A percentile compares a stretch with the other conserved stretches of the same genome.
phyloP scores from a whole-genome alignment of 306 rosid species.

The Prinsepia uniflora region DNA sequence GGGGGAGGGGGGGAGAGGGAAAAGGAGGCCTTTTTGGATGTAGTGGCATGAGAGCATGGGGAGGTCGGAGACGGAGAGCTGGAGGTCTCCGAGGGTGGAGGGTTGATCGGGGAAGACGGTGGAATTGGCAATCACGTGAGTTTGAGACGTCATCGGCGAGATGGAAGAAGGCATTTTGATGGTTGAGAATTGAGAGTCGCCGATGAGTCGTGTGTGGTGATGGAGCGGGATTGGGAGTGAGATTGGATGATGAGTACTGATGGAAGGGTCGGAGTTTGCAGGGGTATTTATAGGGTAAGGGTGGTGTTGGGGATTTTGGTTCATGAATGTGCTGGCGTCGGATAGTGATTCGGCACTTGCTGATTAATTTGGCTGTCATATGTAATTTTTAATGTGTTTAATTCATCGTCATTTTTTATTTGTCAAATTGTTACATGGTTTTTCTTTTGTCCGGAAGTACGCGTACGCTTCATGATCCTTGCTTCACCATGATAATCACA shows the following conservation, averaged over 20 bases:
- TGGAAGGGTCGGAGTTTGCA: constrained; percentile 6
- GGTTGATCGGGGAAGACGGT: constrained; percentile 54
- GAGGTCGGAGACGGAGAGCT: constrained; percentile 90
- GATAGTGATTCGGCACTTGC: neutral
- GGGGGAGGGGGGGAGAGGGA: constrained; percentile 50
- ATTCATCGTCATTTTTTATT: neutral
- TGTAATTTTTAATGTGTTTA: neutral
- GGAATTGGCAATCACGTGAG: constrained; percentile 43
- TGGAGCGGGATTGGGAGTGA: neutral
- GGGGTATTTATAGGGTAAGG: constrained; percentile 39
- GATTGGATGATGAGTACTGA: constrained; percentile 34
- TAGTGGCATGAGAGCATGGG: constrained; percentile 92
- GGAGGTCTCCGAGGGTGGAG: constrained; percentile 46
- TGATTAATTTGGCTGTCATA: constrained; percentile 29
- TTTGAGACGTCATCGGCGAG: constrained; percentile 18
- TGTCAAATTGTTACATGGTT: no score
- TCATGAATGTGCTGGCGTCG: constrained; percentile 31
- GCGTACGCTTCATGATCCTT: no score
- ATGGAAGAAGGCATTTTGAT: constrained; percentile 39
- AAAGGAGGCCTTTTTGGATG: constrained; percentile 88
- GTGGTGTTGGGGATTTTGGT: constrained; percentile 15
- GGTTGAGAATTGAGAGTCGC: neutral
- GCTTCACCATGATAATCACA: no score
- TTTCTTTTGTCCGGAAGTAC: no score
- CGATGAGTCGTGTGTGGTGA: neutral